Evolutionary conservation across 805 yeast genomes (phyloP).

Genomic region (Myxozyma vanderwaltii): DNA sequence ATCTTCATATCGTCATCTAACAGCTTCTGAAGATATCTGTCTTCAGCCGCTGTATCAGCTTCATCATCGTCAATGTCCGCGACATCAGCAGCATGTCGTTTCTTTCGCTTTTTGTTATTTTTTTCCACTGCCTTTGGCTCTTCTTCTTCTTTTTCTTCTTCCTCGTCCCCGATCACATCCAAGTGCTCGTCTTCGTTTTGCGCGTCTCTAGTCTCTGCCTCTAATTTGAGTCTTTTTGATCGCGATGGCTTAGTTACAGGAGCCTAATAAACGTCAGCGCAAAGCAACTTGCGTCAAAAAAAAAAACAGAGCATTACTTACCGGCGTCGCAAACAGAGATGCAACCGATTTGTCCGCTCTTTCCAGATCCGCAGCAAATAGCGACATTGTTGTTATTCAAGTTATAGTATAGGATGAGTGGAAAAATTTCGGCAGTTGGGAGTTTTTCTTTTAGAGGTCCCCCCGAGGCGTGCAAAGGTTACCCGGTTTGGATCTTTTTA

Average conservation of each 20-base stretch:
- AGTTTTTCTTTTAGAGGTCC: background rate
- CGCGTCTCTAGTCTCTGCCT: background rate
- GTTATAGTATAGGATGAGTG: background rate
- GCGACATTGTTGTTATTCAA: background rate
- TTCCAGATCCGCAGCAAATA: conserved; percentile 13
- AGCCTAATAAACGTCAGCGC: conserved; percentile 1
- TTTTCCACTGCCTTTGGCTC: conserved; percentile 15
- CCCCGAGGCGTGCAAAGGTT: background rate
- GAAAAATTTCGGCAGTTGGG: conserved; percentile 1
- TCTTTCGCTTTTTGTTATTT: conserved; percentile 26
- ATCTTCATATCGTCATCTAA: conserved; percentile 15
- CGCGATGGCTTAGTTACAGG: conserved; percentile 20
- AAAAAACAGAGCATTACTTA: conserved; percentile 9
- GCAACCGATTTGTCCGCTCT: conserved; percentile 17
- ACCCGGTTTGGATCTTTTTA: too few relatives aligned
- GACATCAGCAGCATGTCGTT: conserved; percentile 21
- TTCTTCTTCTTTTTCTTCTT: conserved; percentile 22
- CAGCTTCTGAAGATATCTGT: conserved; percentile 20
- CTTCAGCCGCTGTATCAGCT: conserved; percentile 17
- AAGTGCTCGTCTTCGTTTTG: conserved; percentile 1
- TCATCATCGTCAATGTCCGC: conserved; percentile 21
- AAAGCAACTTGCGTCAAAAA: background rate
- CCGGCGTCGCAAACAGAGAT: conserved; percentile 19
- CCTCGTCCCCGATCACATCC: conserved; percentile 12
- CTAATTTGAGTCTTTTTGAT: conserved; percentile 14